These are phyloP conservation scores for Nothomitra cinnamomea DNA, from an alignment of 2,329 filamentous ascomycete species.

Conservation along the genomic window DNA sequence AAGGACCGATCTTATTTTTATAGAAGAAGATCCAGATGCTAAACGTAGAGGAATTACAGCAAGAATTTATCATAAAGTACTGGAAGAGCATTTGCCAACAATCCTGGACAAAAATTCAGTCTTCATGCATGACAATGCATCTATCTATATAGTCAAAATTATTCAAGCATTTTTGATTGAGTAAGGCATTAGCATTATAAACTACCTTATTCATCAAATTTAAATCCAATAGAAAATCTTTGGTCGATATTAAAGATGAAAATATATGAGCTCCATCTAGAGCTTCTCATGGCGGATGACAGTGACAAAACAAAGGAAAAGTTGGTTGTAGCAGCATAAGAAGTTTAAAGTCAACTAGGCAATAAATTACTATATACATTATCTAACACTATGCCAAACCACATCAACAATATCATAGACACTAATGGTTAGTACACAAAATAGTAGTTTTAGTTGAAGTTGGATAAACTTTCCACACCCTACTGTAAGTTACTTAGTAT, in stretches of 20 bases:
- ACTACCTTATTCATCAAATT: not conserved
- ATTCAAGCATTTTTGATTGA: not conserved
- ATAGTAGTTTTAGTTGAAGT: not conserved
- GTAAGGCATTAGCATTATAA: not conserved
- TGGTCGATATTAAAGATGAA: not conserved
- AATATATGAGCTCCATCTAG: not conserved
- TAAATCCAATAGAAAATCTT: not conserved
- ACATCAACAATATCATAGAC: not conserved
- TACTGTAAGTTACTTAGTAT: no score
- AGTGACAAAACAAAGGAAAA: not conserved
- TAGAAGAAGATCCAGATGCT: not conserved
- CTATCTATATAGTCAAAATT: not conserved
- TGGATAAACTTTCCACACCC: not conserved
- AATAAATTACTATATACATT: not conserved
- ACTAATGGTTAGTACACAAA: not conserved
- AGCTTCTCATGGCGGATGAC: not conserved
- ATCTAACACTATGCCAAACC: not conserved
- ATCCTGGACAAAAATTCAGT: not conserved
- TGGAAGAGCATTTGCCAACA: not conserved
- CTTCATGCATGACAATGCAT: not conserved
- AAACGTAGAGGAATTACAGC: not conserved
- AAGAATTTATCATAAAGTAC: not conserved
- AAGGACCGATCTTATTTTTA: not conserved
- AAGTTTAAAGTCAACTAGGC: not conserved
- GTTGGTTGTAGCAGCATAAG: not conserved